A percentile compares a stretch with the other conserved stretches of the same genome.
Evolutionary conservation across 1,139 yeast genomes (phyloP).

Genomic region (Nakaseomyces bracarensis): DNA sequence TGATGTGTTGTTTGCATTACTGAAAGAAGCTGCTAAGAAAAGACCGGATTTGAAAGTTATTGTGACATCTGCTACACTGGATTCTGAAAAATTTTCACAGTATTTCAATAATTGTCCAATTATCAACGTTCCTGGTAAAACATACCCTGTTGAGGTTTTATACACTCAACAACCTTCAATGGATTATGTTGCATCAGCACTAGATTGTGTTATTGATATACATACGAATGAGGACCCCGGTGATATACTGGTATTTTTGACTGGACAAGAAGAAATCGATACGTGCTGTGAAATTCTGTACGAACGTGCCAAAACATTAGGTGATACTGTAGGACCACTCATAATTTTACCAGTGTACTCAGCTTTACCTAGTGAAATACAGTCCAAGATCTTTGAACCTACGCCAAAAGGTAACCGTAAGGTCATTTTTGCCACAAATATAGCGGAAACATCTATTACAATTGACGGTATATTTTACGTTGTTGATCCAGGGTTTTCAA

Average conservation of each 20-base stretch:
- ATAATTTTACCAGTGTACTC: slow-evolving; percentile 88
- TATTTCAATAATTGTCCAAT: slow-evolving; percentile 79
- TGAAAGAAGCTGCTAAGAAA: slow-evolving; percentile 59
- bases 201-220: slow-evolving; percentile 75
- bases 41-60: slow-evolving; percentile 74
- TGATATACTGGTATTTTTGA: slow-evolving; percentile 74
- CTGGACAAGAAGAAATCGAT: slow-evolving; percentile 92
- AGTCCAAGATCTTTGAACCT: slow-evolving; percentile 75
- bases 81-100: slow-evolving; percentile 69
- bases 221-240: slow-evolving; percentile 73
- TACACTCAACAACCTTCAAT: slow-evolving; percentile 75
- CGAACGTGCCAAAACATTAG: slow-evolving; percentile 60
- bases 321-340: slow-evolving; percentile 55
- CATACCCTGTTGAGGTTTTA: slow-evolving; percentile 76
- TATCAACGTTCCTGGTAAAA: slow-evolving; percentile 76
- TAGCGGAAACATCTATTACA: slow-evolving; percentile 94
- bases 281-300: slow-evolving; percentile 70
- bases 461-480: slow-evolving; percentile 87
- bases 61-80: slow-evolving; percentile 89
- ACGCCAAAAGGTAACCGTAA: slow-evolving; percentile 74
- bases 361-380: slow-evolving; percentile 77
- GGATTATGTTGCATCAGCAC: slow-evolving; percentile 75
- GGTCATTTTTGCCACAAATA: slow-evolving; percentile 89
- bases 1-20: slow-evolving; percentile 78
- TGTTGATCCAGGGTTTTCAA: slow-evolving; percentile 88